Conservation (phyloP, 257 asterid genomes). For the Cruciata laevipes region DNA sequence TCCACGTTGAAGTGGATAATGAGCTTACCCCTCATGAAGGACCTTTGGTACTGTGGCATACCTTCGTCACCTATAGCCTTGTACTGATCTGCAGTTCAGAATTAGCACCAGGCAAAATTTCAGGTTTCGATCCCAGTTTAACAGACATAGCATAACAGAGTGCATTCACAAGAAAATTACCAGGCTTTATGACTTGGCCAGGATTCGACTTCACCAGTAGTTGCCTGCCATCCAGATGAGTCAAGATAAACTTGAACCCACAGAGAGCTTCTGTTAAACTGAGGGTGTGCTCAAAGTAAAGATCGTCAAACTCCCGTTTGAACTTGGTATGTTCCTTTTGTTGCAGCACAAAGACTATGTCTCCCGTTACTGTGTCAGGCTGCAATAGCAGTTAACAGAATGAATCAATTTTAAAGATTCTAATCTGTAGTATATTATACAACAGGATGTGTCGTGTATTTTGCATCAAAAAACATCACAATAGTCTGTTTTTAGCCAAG, state of each 20-base stretch:
- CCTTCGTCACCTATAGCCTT: constrained; percentile 40
- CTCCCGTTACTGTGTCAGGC: constrained; percentile 25
- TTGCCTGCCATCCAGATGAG: constrained; percentile 34
- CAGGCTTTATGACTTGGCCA: constrained; percentile 33
- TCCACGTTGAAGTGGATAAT: constrained; percentile 31
- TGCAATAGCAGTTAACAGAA: constrained; percentile 6
- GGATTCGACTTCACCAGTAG: constrained; percentile 30
- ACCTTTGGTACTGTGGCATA: constrained; percentile 29
- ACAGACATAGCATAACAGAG: neutral
- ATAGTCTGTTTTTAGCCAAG: neutral
- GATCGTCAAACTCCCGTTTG: constrained; percentile 27
- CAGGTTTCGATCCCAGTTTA: no score
- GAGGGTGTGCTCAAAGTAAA: constrained; percentile 27
- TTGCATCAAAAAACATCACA: neutral
- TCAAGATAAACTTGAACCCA: constrained; percentile 27
- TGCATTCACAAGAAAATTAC: constrained; percentile 11
- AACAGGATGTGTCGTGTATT: neutral
- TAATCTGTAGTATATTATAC: no score
- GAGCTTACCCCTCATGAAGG: constrained; percentile 32
- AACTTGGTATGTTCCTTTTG: constrained; percentile 31
- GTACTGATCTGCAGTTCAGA: constrained; percentile 25
- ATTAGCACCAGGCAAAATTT: no score
- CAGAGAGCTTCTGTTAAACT: constrained; percentile 30
- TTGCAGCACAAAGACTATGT: constrained; percentile 22
- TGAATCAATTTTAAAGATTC: neutral